These are phyloP conservation scores for Trichosporon ovoides DNA, from an alignment of 1,284 basidiomycete genomes.

Conservation along the genomic window DNA sequence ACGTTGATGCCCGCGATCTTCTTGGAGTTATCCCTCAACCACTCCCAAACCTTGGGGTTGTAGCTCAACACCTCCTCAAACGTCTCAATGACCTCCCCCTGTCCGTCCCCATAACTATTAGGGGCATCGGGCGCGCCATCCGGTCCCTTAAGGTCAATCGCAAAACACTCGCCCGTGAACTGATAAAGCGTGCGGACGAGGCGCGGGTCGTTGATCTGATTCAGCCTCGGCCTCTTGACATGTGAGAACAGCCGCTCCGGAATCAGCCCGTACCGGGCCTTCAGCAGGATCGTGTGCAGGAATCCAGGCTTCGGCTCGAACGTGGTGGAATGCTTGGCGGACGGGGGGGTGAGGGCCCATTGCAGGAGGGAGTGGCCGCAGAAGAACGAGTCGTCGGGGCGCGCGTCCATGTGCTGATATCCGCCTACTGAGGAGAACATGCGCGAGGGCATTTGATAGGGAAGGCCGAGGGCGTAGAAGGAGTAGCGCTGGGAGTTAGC, in stretches of 20 bases:
- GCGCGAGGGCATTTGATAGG: conserved; percentile 48
- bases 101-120: conserved; percentile 39
- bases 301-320: conserved; percentile 49
- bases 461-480: conserved; percentile 50
- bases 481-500: conserved; percentile 41
- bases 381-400: conserved; percentile 32
- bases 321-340: conserved; percentile 30
- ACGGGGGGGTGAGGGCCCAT: conserved; percentile 43
- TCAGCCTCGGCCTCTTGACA: conserved; percentile 36
- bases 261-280: conserved; percentile 44
- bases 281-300: conserved; percentile 50
- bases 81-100: conserved; percentile 34
- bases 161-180: conserved; percentile 45
- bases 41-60: conserved; percentile 8
- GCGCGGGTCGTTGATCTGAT: conserved; percentile 38
- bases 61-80: conserved; percentile 25
- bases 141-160: conserved; percentile 42
- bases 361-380: conserved; percentile 46
- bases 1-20: conserved; percentile 13
- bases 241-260: conserved; percentile 45
- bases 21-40: conserved; percentile 4
- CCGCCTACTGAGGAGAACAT: conserved; percentile 45
- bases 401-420: conserved; percentile 37
- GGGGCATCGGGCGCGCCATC: conserved; percentile 35
- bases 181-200: conserved; percentile 44